These are phyloP conservation scores for Ophioceras dolichostomum DNA, from an alignment of 2,329 filamentous ascomycete species.

Conservation along the genomic window DNA sequence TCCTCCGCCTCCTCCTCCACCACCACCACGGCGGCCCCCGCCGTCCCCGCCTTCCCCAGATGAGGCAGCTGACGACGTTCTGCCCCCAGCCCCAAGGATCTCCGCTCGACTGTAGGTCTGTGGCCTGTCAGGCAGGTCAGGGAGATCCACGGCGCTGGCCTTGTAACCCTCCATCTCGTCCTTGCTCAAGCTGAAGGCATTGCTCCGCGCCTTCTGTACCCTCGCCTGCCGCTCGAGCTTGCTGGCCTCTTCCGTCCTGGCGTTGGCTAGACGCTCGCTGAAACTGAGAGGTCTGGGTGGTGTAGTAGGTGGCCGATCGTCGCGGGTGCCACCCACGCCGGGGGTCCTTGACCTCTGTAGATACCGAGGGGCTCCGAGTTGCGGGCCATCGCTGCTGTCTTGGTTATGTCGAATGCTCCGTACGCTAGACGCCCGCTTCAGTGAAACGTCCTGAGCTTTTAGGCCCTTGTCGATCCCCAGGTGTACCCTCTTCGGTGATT, in stretches of 20 bases:
- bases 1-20: constrained; percentile 8
- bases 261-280: constrained; percentile 73
- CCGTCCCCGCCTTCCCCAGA: too few species aligned
- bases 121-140: constrained; percentile 31
- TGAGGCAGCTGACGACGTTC: too few species aligned
- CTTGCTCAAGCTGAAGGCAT: constrained; percentile 43
- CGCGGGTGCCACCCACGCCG: too few species aligned
- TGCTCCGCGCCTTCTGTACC: constrained; percentile 39
- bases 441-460: constrained; percentile 67
- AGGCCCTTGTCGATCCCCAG: constrained; percentile 86
- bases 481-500: constrained; percentile 67
- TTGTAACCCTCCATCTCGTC: constrained; percentile 50
- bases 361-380: constrained; percentile 14
- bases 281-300: constrained; percentile 46
- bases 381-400: constrained; percentile 10
- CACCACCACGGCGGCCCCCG: too few species aligned
- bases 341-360: constrained; percentile 31
- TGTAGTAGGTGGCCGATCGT: too few species aligned
- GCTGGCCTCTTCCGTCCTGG: constrained; percentile 41
- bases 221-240: constrained; percentile 37
- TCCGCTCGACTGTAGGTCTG: constrained; percentile 53
- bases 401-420: not conserved
- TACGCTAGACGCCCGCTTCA: constrained; percentile 56
- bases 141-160: constrained; percentile 39
- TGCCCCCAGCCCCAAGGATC: constrained; percentile 28